Base-by-base conservation (phyloP, 148 eudicot genomes). In the Rhododendron griersonianum region DNA sequence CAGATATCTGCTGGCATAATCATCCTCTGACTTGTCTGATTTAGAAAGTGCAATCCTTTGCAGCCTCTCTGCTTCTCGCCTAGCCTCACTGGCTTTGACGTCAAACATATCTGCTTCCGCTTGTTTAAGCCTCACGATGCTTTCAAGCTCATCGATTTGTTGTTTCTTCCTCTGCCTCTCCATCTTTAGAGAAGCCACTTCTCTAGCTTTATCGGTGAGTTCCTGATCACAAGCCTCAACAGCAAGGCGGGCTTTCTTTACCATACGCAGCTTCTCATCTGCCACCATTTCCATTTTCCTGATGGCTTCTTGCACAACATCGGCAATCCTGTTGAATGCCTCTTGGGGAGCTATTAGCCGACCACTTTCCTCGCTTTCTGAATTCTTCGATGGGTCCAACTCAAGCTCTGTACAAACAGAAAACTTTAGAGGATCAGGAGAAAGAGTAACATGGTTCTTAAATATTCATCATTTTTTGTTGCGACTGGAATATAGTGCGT, bases 91-190 rank as follows among this genome's bases (percentile, higher is more conserved):
- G 16, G 96, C 96, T 85, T 93, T 94, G 11, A 91, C 87, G 57
- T 94, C 92, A 76, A 93, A 94, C 96, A 94, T 94, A 30, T 94
- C 94, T 74, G 96, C 93, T 84, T 94, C 96, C 1, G 96, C 94
- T 88, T 91, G 92, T 86, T 94, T 91, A 47, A 92, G 94, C 86
- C 94, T 87, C n/a, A 90, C 92, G 9, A 92, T 89, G 53, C 93
- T 89, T 55, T 94, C 93, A 11, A 92, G 93, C 81, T 92, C 95
- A n/a, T 92, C 93, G 1, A 94, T 87, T 86, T 94, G 95, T 79
- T 93, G 93, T 84, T 91, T 93, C 86, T 93, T 93, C 85, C 88
- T 88, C 85, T 91, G 95, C 88, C 91, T 89, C 77, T 94, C 95
- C 85, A 89, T 86, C 84, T 94, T 91, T 48, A 94, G 90, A 59